Conservation (phyloP, 257 asterid species). For the Nicotiana otophora region DNA sequence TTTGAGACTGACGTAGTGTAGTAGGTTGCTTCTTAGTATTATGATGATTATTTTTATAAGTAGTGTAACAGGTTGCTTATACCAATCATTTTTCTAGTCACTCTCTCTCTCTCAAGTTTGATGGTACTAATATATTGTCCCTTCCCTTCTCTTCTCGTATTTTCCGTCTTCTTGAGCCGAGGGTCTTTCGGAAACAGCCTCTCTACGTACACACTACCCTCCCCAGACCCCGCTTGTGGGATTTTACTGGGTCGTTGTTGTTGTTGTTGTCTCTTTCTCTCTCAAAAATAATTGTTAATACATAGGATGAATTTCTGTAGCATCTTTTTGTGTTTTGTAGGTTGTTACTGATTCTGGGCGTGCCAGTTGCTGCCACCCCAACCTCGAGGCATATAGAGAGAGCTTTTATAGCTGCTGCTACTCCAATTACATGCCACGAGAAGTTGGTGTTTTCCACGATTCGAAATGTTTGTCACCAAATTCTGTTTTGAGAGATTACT, state of each 20-base stretch:
- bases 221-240: no score
- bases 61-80: not conserved
- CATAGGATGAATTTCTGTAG: not conserved
- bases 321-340: constrained; percentile 26
- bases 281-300: no score
- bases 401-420: constrained; percentile 93
- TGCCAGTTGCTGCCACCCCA: constrained; percentile 86
- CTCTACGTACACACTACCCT: no score
- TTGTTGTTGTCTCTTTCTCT: not conserved
- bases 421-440: constrained; percentile 80
- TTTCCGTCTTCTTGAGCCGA: no score
- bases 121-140: no score
- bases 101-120: not conserved
- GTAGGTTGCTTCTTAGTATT: not conserved
- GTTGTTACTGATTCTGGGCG: constrained; percentile 91
- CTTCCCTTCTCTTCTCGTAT: no score
- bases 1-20: not conserved
- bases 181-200: no score
- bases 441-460: no score
- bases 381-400: constrained; percentile 82
- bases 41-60: not conserved
- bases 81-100: not conserved
- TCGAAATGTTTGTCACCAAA: no score
- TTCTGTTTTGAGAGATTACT: no score
- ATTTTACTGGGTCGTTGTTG: no score